Conservation (phyloP, 2,329 filamentous ascomycete species). For the Tolypocladium endophyticum region DNA sequence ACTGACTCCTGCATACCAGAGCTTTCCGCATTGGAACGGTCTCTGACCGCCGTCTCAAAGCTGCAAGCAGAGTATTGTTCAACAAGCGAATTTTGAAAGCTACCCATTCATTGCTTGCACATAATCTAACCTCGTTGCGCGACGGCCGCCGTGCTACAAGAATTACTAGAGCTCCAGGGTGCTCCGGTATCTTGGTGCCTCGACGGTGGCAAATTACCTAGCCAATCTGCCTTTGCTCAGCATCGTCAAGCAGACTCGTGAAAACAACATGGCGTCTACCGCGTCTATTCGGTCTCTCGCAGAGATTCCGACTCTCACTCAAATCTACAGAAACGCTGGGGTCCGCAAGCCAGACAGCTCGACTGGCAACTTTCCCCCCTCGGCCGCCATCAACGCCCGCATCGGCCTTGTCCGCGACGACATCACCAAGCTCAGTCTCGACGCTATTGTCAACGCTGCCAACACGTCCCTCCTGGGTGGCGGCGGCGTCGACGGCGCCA, state of each 20-base stretch:
- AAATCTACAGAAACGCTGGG: constrained; percentile 46
- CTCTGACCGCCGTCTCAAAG: background rate
- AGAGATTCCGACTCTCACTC: constrained; percentile 51
- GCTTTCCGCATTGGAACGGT: background rate
- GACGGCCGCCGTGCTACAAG: background rate
- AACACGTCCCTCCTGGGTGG: constrained; percentile 71
- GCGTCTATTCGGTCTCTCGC: constrained; percentile 24
- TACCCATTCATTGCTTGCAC: background rate
- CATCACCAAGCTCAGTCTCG: constrained; percentile 69
- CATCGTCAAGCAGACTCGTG: background rate
- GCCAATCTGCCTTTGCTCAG: background rate
- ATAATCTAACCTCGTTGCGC: background rate
- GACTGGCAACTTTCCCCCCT: constrained; percentile 20
- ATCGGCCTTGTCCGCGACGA: constrained; percentile 64
- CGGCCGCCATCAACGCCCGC: constrained; percentile 54
- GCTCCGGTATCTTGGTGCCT: background rate
- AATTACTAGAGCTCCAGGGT: background rate
- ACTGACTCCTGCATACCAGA: background rate
- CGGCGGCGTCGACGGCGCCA: constrained; percentile 83
- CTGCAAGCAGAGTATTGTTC: background rate
- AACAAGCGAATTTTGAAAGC: background rate
- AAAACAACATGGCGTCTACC: background rate
- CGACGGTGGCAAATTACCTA: background rate
- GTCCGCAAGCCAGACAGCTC: background rate
- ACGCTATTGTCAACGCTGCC: constrained; percentile 89